A percentile compares a stretch with the other conserved stretches of the same genome.
Evolutionary conservation across 2,329 filamentous ascomycete species (phyloP).

Genomic region (Canariomyces notabilis): DNA sequence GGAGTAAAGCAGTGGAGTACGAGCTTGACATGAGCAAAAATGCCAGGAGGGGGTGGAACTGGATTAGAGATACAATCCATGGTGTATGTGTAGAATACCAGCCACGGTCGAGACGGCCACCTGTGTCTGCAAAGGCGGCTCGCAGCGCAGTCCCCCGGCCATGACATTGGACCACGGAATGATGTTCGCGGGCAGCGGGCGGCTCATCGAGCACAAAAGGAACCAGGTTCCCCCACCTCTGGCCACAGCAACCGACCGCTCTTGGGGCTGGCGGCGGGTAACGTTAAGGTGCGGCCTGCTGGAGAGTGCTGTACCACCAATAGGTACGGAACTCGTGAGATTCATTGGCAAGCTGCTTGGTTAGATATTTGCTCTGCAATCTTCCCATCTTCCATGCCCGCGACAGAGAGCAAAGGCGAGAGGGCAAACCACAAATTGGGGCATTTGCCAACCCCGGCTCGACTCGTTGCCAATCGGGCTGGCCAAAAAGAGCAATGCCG

Average conservation of each 20-base stretch:
- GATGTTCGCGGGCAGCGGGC: slow-evolving; percentile 10
- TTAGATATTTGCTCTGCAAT: too few species aligned
- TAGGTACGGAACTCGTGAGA: too few species aligned
- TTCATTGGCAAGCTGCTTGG: too few species aligned
- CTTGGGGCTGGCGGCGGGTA: neutral
- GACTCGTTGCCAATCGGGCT: neutral
- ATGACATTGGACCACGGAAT: slow-evolving; percentile 10
- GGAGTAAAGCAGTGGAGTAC: too few species aligned
- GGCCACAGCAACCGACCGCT: slow-evolving; percentile 2
- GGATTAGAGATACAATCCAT: slow-evolving; percentile 1
- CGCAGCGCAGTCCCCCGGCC: slow-evolving; percentile 23
- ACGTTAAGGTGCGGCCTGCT: neutral
- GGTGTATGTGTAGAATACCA: slow-evolving; percentile 20
- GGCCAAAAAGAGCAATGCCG: neutral
- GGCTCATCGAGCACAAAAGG: slow-evolving; percentile 14
- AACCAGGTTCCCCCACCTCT: slow-evolving; percentile 9
- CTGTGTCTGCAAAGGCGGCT: slow-evolving; percentile 23
- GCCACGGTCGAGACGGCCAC: slow-evolving; percentile 32
- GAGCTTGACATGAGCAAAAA: neutral
- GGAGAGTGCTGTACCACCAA: too few species aligned
- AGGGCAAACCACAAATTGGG: neutral
- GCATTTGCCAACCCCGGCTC: neutral
- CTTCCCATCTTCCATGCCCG: too few species aligned
- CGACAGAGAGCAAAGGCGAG: neutral
- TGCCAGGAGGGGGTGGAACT: neutral